Percentiles rank a stretch among this genome's conserved stretches.
Evolutionary conservation across 2,329 filamentous ascomycete species (phyloP).

Genomic region (Aspergillus glaucus): DNA sequence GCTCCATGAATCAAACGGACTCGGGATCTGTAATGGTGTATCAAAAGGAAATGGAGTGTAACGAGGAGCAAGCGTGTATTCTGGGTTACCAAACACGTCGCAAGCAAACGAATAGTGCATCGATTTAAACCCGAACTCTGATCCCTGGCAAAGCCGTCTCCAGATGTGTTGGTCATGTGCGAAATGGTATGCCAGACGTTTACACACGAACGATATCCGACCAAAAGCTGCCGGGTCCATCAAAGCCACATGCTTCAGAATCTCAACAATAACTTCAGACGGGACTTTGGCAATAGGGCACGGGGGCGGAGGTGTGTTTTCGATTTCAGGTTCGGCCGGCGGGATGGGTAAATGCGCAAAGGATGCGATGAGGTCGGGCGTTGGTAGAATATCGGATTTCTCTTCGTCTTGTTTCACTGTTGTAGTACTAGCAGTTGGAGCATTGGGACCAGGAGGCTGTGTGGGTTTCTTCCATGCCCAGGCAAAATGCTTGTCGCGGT

Average conservation of each 20-base stretch:
- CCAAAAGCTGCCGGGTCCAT: constrained; percentile 70
- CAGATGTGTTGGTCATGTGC: constrained; percentile 79
- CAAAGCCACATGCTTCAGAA: constrained; percentile 67
- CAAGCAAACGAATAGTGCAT: constrained; percentile 78
- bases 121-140: constrained; percentile 68
- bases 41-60: constrained; percentile 32
- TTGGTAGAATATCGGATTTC: constrained; percentile 42
- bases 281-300: constrained; percentile 74
- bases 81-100: constrained; percentile 46
- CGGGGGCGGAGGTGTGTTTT: constrained; percentile 65
- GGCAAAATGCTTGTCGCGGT: constrained; percentile 88
- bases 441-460: constrained; percentile 42
- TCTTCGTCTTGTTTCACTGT: constrained; percentile 54
- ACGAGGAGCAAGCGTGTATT: constrained; percentile 25
- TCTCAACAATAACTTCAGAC: constrained; percentile 75
- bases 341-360: constrained; percentile 68
- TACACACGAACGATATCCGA: constrained; percentile 75
- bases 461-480: constrained; percentile 48
- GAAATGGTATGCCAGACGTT: constrained; percentile 77
- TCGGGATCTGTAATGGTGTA: constrained; percentile 25
- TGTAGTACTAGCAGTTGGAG: constrained; percentile 47
- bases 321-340: constrained; percentile 60
- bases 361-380: constrained; percentile 65
- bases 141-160: constrained; percentile 65
- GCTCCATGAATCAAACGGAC: constrained; percentile 47